Evolutionary conservation across 371 early-diverging fungal genomes (phyloP).

Genomic region (Mucor saturninus): DNA sequence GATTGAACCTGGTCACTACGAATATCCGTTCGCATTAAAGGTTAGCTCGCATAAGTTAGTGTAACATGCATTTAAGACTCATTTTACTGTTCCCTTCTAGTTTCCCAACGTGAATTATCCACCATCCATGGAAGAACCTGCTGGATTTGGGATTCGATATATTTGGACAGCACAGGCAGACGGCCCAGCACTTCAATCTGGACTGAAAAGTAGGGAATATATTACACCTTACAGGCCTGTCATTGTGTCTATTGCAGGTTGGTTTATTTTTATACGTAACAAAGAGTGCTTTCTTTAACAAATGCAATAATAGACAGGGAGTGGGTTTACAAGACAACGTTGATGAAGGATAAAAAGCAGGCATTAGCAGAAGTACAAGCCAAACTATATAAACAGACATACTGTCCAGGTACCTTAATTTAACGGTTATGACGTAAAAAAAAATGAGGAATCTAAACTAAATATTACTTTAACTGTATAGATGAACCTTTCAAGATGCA

Average conservation of each 20-base stretch:
- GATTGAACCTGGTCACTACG: constrained; percentile 48
- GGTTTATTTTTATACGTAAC: not conserved
- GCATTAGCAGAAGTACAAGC: constrained; percentile 46
- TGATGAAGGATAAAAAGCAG: constrained; percentile 47
- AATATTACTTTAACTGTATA: not conserved
- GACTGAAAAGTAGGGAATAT: constrained; percentile 44
- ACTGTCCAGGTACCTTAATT: constrained; percentile 41
- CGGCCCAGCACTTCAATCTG: constrained; percentile 48
- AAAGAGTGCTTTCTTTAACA: not conserved
- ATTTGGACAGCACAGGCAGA: constrained; percentile 60
- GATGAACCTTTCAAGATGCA: constrained; percentile 45
- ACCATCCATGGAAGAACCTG: constrained; percentile 44
- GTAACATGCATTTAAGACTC: not conserved
- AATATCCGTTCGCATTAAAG: constrained; percentile 60
- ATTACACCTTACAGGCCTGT: constrained; percentile 46
- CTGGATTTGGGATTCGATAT: constrained; percentile 41
- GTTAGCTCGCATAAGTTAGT: constrained; percentile 19
- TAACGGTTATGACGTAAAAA: not conserved
- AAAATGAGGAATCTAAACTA: not conserved
- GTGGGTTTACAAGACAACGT: constrained; percentile 47
- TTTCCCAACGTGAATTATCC: constrained; percentile 53
- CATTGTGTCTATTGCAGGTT: constrained; percentile 37
- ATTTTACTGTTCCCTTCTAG: constrained; percentile 7
- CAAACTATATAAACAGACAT: constrained; percentile 42
- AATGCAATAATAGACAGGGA: constrained; percentile 24